Percentiles rank a stretch among this genome's conserved stretches.
Conservation (phyloP, 495 filamentous ascomycete species). For the Xylaria flabelliformis region DNA sequence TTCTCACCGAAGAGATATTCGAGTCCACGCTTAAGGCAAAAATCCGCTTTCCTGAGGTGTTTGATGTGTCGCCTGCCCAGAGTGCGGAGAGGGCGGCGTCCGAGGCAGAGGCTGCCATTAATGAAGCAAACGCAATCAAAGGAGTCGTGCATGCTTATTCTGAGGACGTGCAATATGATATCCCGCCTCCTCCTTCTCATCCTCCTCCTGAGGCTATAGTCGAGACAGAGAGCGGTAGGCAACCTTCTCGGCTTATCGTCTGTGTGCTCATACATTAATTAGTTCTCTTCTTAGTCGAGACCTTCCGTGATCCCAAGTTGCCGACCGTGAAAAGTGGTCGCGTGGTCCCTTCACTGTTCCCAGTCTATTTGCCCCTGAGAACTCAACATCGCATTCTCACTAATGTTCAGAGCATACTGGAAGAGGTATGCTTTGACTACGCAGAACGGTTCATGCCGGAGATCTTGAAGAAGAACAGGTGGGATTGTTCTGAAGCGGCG, state of each 20-base stretch:
- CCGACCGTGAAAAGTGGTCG: not conserved
- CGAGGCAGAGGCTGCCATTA: constrained; percentile 12
- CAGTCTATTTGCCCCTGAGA: constrained; percentile 18
- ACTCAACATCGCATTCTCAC: constrained; percentile 24
- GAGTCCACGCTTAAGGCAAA: constrained; percentile 20
- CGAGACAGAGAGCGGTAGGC: constrained; percentile 20
- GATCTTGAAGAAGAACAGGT: not conserved
- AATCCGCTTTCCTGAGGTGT: constrained; percentile 23
- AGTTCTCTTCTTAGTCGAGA: constrained; percentile 1
- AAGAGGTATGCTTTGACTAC: constrained; percentile 24
- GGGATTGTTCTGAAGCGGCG: constrained; percentile 23
- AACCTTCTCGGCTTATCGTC: not conserved
- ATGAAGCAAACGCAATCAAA: constrained; percentile 21
- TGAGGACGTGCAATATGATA: not conserved
- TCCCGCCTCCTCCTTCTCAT: not conserved
- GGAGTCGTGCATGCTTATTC: not conserved
- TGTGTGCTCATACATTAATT: not conserved
- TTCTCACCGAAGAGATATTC: constrained; percentile 20
- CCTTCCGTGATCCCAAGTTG: not conserved
- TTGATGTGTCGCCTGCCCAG: constrained; percentile 21
- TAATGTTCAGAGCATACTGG: constrained; percentile 19
- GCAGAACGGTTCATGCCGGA: constrained; percentile 7
- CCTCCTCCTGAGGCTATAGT: not conserved
- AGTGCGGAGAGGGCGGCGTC: constrained; percentile 19
- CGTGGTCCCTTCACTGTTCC: constrained; percentile 6